Evolutionary conservation across 2,329 filamentous ascomycete genomes (phyloP).

Genomic region (Neurospora crassa): DNA sequence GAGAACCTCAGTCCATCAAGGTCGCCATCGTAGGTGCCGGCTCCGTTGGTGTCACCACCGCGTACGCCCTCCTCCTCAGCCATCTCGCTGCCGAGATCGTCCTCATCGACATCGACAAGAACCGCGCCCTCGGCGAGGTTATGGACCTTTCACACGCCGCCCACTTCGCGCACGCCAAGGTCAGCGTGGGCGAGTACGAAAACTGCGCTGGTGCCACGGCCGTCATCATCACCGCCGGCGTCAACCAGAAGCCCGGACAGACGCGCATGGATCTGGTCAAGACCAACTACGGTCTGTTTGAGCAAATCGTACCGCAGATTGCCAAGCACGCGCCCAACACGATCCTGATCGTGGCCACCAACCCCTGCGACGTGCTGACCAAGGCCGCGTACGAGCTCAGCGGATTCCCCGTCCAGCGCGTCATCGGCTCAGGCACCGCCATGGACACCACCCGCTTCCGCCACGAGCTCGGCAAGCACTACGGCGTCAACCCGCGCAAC

Average conservation of each 20-base stretch:
- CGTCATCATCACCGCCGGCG: slow-evolving; percentile 25
- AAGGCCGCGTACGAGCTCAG: slow-evolving; percentile 20
- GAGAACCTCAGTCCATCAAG: slow-evolving; percentile 18
- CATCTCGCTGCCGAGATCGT: slow-evolving; percentile 23
- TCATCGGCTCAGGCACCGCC: slow-evolving; percentile 24
- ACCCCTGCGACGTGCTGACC: slow-evolving; percentile 24
- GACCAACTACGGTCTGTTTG: slow-evolving; percentile 23
- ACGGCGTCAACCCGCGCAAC: slow-evolving; percentile 21
- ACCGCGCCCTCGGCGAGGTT: slow-evolving; percentile 22
- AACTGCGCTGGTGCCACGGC: slow-evolving; percentile 21
- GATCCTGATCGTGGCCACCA: slow-evolving; percentile 24
- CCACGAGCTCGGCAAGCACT: slow-evolving; percentile 19
- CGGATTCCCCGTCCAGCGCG: slow-evolving; percentile 22
- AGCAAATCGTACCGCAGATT: slow-evolving; percentile 20
- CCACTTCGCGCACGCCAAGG: slow-evolving; percentile 21
- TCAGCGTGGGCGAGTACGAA: slow-evolving; percentile 19
- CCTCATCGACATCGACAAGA: slow-evolving; percentile 23
- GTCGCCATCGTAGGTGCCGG: slow-evolving; percentile 21
- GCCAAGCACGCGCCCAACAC: slow-evolving; percentile 20
- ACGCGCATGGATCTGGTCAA: slow-evolving; percentile 23
- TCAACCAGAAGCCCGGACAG: slow-evolving; percentile 25
- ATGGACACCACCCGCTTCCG: slow-evolving; percentile 24
- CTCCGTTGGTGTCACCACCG: slow-evolving; percentile 23
- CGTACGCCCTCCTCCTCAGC: slow-evolving; percentile 22
- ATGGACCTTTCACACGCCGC: slow-evolving; percentile 23